Conservation (phyloP, 352 stramenopile genomes). For the Phytophthora colocasiae region DNA sequence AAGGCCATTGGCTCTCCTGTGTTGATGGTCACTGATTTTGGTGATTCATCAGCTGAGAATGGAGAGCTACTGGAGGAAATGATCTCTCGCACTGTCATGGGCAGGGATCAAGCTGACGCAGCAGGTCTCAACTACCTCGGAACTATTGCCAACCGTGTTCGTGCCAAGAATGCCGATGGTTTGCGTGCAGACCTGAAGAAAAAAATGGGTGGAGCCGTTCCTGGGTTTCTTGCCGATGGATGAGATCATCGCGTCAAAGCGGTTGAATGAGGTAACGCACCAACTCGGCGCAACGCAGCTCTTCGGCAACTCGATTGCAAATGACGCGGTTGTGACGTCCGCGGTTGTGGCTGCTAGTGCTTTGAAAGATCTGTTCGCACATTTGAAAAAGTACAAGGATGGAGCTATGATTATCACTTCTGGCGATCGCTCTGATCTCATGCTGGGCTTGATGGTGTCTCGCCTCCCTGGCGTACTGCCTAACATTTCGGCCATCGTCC, state of each 20-base stretch:
- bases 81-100: slow-evolving; percentile 55
- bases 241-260: slow-evolving; percentile 74
- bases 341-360: slow-evolving; percentile 73
- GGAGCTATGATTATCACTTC: slow-evolving; percentile 79
- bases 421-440: slow-evolving; percentile 73
- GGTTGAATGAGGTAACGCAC: slow-evolving; percentile 76
- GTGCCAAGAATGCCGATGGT: slow-evolving; percentile 39
- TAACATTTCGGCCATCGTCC: slow-evolving; percentile 71
- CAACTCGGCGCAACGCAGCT: slow-evolving; percentile 73
- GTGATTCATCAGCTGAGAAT: slow-evolving; percentile 33
- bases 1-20: slow-evolving; percentile 72
- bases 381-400: slow-evolving; percentile 84
- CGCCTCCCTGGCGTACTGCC: slow-evolving; percentile 75
- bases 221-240: slow-evolving; percentile 75
- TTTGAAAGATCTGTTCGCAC: slow-evolving; percentile 75
- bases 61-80: slow-evolving; percentile 61
- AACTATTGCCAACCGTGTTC: slow-evolving; percentile 81
- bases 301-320: slow-evolving; percentile 69
- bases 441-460: slow-evolving; percentile 74
- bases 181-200: slow-evolving; percentile 40
- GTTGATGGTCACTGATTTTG: slow-evolving; percentile 66
- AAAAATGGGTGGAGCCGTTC: slow-evolving; percentile 53
- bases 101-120: slow-evolving; percentile 65
- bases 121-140: slow-evolving; percentile 73
- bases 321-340: slow-evolving; percentile 73